These are phyloP conservation scores for Camelina sativa DNA, from an alignment of 345 rosid species.

Conservation along the genomic window DNA sequence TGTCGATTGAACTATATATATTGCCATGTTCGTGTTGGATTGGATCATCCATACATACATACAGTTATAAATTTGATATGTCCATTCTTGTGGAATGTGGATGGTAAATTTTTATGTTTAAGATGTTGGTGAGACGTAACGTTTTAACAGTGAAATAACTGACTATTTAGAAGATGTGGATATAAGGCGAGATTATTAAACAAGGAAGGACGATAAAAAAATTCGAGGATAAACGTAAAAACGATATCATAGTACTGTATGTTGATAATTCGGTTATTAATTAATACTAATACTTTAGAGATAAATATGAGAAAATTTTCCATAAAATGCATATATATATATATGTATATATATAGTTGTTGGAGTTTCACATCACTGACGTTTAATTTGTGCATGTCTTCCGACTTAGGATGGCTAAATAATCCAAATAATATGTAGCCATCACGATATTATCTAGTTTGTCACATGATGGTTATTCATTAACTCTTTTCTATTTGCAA, in stretches of 20 bases:
- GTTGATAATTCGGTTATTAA: background rate
- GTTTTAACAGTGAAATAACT: background rate
- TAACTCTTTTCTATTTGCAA: background rate
- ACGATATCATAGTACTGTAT: background rate
- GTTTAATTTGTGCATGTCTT: background rate
- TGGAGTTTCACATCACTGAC: conserved; percentile 35
- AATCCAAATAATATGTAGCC: conserved; percentile 1
- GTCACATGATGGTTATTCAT: background rate
- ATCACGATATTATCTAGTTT: conserved; percentile 3
- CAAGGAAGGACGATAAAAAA: background rate
- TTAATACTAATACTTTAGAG: background rate
- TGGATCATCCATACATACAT: background rate
- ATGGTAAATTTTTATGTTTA: background rate
- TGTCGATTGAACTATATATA: background rate
- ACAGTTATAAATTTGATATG: background rate
- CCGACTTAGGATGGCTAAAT: conserved; percentile 22
- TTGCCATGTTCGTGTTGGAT: background rate
- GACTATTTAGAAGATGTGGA: background rate
- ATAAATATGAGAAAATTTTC: background rate
- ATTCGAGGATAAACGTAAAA: background rate
- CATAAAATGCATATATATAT: background rate
- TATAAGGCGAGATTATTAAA: background rate
- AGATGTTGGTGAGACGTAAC: background rate
- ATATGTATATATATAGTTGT: conserved; percentile 1
- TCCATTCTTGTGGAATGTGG: background rate